These are phyloP conservation scores for Penicillium sp. DNA, from an alignment of 2,329 filamentous ascomycete genomes.

Conservation along the genomic window DNA sequence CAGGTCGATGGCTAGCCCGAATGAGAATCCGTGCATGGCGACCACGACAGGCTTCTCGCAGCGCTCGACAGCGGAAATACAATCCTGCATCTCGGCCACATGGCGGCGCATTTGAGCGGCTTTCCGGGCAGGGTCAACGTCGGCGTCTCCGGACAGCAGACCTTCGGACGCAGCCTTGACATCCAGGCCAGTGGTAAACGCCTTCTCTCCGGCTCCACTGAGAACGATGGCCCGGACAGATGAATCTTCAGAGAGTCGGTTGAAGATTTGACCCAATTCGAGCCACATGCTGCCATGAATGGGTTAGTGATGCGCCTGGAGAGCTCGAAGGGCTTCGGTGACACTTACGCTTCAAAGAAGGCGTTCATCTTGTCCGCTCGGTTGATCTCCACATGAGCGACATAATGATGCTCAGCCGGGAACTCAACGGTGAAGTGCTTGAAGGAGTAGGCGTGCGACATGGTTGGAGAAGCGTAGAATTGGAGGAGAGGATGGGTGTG, in stretches of 20 bases:
- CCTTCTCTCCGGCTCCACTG: slow-evolving; percentile 75
- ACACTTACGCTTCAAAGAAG: slow-evolving; percentile 65
- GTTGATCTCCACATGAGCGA: slow-evolving; percentile 92
- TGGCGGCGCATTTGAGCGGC: slow-evolving; percentile 63
- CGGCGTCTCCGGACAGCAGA: slow-evolving; percentile 42
- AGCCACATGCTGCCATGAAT: slow-evolving; percentile 67
- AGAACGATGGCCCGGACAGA: slow-evolving; percentile 74
- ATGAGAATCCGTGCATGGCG: slow-evolving; percentile 73
- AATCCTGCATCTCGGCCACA: slow-evolving; percentile 76
- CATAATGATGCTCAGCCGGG: slow-evolving; percentile 59
- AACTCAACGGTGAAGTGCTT: slow-evolving; percentile 72
- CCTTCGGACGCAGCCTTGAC: slow-evolving; percentile 66
- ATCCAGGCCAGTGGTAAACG: slow-evolving; percentile 84
- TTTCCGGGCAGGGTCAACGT: slow-evolving; percentile 61
- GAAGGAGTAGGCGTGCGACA: slow-evolving; percentile 26
- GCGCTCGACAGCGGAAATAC: slow-evolving; percentile 71
- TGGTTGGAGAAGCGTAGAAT: slow-evolving; percentile 8
- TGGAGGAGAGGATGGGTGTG: background rate
- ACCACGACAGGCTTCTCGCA: slow-evolving; percentile 92
- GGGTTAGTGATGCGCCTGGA: slow-evolving; percentile 1
- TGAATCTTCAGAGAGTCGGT: slow-evolving; percentile 66
- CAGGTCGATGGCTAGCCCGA: slow-evolving; percentile 73
- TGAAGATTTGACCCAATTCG: slow-evolving; percentile 72
- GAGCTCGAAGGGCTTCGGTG: too few species aligned
- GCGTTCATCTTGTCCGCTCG: slow-evolving; percentile 83